A percentile compares a stretch with the other conserved stretches of the same genome.
Conservation (phyloP, 2,329 filamentous ascomycete species). For the Exophiala xenobiotica region DNA sequence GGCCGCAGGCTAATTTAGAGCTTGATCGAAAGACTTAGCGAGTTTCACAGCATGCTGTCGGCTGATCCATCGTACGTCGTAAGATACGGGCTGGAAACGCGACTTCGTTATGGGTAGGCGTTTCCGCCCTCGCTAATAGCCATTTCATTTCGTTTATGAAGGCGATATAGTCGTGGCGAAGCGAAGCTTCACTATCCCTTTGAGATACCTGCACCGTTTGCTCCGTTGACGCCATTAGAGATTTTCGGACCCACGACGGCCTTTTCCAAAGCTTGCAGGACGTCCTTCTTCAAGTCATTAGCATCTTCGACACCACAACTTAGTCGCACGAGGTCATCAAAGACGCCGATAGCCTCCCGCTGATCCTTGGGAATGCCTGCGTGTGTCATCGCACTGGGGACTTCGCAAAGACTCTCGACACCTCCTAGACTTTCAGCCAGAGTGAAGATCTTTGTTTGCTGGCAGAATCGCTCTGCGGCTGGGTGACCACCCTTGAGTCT, state of each 20-base stretch:
- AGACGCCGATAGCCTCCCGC: conserved; percentile 89
- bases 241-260: conserved; percentile 60
- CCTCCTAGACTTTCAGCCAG: conserved; percentile 90
- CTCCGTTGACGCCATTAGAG: conserved; percentile 38
- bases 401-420: conserved; percentile 86
- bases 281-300: conserved; percentile 77
- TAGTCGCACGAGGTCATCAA: conserved; percentile 87
- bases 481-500: conserved; percentile 81
- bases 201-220: conserved; percentile 3
- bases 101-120: no score
- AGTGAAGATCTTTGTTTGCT: conserved; percentile 83
- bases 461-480: conserved; percentile 90
- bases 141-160: no score
- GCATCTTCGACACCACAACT: conserved; percentile 94
- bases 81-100: no score
- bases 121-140: no score
- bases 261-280: conserved; percentile 76
- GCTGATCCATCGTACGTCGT: no score
- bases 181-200: conserved; percentile 6
- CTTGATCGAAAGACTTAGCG: no score
- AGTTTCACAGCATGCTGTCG: no score
- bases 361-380: conserved; percentile 88
- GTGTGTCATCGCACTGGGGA: conserved; percentile 96
- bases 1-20: no score
- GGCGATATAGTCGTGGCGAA: no score